These are phyloP conservation scores for Fusarium avenaceum DNA, from an alignment of 2,329 filamentous ascomycete species.

Conservation along the genomic window DNA sequence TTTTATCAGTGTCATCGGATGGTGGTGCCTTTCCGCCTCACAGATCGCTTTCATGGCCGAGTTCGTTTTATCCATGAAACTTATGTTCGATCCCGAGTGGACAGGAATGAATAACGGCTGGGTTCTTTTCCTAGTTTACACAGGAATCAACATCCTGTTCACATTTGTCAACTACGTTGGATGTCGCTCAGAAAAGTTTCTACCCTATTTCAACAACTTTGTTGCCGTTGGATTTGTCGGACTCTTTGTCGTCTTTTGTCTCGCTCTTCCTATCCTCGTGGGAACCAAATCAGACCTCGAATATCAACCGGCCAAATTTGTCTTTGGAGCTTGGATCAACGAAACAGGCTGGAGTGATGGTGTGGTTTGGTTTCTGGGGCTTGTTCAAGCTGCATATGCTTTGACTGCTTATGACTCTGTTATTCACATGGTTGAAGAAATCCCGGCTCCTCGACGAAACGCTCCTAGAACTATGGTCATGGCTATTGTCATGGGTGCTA, in stretches of 20 bases:
- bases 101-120: conserved; percentile 59
- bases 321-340: conserved; percentile 64
- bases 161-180: conserved; percentile 65
- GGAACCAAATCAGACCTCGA: conserved; percentile 58
- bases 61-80: conserved; percentile 66
- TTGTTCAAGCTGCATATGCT: conserved; percentile 69
- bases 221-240: conserved; percentile 65
- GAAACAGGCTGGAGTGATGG: conserved; percentile 64
- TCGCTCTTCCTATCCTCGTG: conserved; percentile 65
- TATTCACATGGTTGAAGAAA: conserved; percentile 71
- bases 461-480: conserved; percentile 65
- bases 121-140: conserved; percentile 68
- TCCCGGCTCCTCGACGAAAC: conserved; percentile 64
- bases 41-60: conserved; percentile 70
- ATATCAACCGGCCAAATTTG: conserved; percentile 65
- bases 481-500: conserved; percentile 61
- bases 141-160: conserved; percentile 63
- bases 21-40: conserved; percentile 69
- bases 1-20: conserved; percentile 71
- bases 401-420: conserved; percentile 66
- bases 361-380: conserved; percentile 68
- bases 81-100: conserved; percentile 65
- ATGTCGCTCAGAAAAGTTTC: conserved; percentile 59
- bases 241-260: conserved; percentile 65
- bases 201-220: conserved; percentile 68